Conservation (phyloP, 148 eudicot species). For the Suaeda aralocaspica region DNA sequence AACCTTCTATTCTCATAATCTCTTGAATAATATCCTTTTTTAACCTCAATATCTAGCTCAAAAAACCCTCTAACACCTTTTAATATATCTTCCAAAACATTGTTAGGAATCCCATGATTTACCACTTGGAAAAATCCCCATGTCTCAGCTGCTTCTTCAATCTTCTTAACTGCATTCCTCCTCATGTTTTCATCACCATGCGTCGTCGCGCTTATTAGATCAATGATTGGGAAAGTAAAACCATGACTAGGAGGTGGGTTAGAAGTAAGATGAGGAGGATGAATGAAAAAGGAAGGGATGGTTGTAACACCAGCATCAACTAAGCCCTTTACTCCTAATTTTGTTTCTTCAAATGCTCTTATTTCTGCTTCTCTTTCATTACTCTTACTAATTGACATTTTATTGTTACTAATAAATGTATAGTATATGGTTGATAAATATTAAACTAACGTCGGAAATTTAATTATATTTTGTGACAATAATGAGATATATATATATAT, state of each 20-base stretch:
- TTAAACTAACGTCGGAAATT: no score
- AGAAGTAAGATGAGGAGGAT: neutral
- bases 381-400: no score
- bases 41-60: constrained; percentile 37
- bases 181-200: neutral
- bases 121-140: constrained; percentile 41
- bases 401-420: no score
- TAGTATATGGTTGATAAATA: no score
- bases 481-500: no score
- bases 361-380: constrained; percentile 11
- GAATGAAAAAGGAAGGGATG: constrained; percentile 20
- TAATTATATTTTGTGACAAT: no score
- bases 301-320: constrained; percentile 26
- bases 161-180: neutral
- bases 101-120: constrained; percentile 34
- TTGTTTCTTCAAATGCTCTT: constrained; percentile 16
- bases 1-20: constrained; percentile 23
- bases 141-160: constrained; percentile 24
- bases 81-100: constrained; percentile 28
- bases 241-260: neutral
- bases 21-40: constrained; percentile 33
- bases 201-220: constrained; percentile 2
- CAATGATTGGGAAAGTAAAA: constrained; percentile 10
- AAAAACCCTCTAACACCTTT: constrained; percentile 29
- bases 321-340: constrained; percentile 25